A percentile compares a stretch with the other conserved stretches of the same genome.
Evolutionary conservation across 495 filamentous ascomycete genomes (phyloP).

Genomic region (Neurospora intermedia): DNA sequence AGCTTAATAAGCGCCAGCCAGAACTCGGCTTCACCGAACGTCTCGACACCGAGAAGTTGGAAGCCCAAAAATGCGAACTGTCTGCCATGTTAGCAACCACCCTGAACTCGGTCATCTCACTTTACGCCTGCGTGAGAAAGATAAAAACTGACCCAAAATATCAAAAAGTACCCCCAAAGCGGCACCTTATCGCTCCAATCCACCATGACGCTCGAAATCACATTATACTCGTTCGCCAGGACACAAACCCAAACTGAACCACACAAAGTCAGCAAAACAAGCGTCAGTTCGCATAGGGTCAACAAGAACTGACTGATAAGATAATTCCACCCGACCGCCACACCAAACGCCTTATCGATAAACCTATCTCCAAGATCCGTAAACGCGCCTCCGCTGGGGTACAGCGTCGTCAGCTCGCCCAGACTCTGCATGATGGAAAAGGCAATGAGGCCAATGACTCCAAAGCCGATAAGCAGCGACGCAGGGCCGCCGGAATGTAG

Average conservation of each 20-base stretch:
- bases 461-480: constrained; percentile 54
- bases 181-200: constrained; percentile 47
- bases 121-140: not conserved
- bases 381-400: constrained; percentile 52
- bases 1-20: constrained; percentile 56
- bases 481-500: constrained; percentile 51
- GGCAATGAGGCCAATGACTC: constrained; percentile 53
- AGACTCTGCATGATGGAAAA: constrained; percentile 55
- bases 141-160: constrained; percentile 49
- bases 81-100: constrained; percentile 6
- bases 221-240: constrained; percentile 47
- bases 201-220: constrained; percentile 46
- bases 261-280: not conserved
- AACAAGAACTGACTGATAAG: constrained; percentile 32
- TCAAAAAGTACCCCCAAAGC: constrained; percentile 48
- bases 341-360: constrained; percentile 67
- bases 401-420: constrained; percentile 60
- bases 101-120: not conserved
- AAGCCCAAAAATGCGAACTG: constrained; percentile 34
- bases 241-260: constrained; percentile 44
- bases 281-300: no score
- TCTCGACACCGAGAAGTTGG: constrained; percentile 36
- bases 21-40: constrained; percentile 56
- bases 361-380: constrained; percentile 57
- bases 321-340: constrained; percentile 79